A percentile compares a stretch with the other conserved stretches of the same genome.
Evolutionary conservation across 148 eudicot genomes (phyloP).

Genomic region (Cornus suecica): DNA sequence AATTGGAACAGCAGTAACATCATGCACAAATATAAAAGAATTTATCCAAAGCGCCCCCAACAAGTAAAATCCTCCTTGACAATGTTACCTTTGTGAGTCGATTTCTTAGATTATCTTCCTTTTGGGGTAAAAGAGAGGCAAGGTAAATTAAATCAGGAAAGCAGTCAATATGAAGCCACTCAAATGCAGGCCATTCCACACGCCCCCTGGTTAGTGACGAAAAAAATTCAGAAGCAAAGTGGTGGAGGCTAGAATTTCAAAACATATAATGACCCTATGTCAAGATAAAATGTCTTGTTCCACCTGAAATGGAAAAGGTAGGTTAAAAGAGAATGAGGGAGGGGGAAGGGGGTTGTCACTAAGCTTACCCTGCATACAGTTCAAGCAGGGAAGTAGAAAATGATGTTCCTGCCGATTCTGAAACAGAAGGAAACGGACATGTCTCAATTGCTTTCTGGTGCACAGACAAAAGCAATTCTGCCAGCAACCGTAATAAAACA

Average conservation of each 20-base stretch:
- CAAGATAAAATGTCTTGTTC: background rate
- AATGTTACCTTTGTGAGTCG: slow-evolving; percentile 63
- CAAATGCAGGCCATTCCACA: slow-evolving; percentile 90
- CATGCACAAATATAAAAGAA: background rate
- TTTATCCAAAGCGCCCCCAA: slow-evolving; percentile 13
- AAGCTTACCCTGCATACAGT: slow-evolving; percentile 61
- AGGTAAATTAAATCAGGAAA: slow-evolving; percentile 73
- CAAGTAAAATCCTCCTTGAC: slow-evolving; percentile 2
- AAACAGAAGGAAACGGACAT: slow-evolving; percentile 64
- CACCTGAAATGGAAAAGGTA: background rate
- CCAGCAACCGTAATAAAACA: slow-evolving; percentile 73
- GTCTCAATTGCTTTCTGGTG: slow-evolving; percentile 74
- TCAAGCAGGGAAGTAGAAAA: slow-evolving; percentile 68
- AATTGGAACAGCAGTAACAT: slow-evolving; percentile 8
- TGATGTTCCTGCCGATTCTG: slow-evolving; percentile 45
- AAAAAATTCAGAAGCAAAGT: slow-evolving; percentile 25
- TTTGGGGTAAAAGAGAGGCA: slow-evolving; percentile 75
- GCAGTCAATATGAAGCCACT: slow-evolving; percentile 91
- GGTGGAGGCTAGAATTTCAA: background rate
- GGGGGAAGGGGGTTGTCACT: background rate
- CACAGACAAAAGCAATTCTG: slow-evolving; percentile 69
- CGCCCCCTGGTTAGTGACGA: slow-evolving; percentile 57
- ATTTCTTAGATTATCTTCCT: slow-evolving; percentile 77
- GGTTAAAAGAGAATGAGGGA: too few species aligned
- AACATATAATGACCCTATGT: background rate